A percentile compares a stretch with the other conserved stretches of the same genome.
These are phyloP conservation scores for Murraya paniculata DNA, from an alignment of 345 rosid genomes.

Conservation along the genomic window DNA sequence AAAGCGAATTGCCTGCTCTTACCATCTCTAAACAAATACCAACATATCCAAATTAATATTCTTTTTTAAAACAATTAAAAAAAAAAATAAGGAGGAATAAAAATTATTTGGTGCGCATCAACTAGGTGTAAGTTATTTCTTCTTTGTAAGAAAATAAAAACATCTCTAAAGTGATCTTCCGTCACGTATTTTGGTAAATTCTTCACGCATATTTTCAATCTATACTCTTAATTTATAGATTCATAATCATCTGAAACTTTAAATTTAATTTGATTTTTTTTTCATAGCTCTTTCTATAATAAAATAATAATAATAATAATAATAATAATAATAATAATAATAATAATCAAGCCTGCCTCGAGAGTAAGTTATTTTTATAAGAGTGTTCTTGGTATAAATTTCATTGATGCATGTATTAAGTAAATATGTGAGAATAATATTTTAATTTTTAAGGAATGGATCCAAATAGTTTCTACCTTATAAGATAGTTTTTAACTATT, in stretches of 20 bases:
- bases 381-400: no score
- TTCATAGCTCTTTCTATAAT: no score
- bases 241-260: neutral
- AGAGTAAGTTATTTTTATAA: no score
- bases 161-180: slow-evolving; percentile 62
- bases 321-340: no score
- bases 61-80: neutral
- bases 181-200: slow-evolving; percentile 58
- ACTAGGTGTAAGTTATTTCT: slow-evolving; percentile 70
- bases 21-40: slow-evolving; percentile 53
- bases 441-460: no score
- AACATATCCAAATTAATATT: neutral
- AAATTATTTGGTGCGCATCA: slow-evolving; percentile 65
- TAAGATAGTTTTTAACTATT: no score
- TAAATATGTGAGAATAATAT: no score
- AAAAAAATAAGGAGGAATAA: neutral
- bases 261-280: neutral
- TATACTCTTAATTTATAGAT: slow-evolving; percentile 65
- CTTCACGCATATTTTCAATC: slow-evolving; percentile 77
- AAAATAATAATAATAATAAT: no score
- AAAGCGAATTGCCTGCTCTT: slow-evolving; percentile 80
- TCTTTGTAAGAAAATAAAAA: slow-evolving; percentile 61
- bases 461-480: no score
- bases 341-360: no score
- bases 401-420: no score